Percentiles rank a stretch among this genome's conserved stretches.
Conservation (phyloP, 2,329 filamentous ascomycete genomes). For the Pleoardoris graminearum region DNA sequence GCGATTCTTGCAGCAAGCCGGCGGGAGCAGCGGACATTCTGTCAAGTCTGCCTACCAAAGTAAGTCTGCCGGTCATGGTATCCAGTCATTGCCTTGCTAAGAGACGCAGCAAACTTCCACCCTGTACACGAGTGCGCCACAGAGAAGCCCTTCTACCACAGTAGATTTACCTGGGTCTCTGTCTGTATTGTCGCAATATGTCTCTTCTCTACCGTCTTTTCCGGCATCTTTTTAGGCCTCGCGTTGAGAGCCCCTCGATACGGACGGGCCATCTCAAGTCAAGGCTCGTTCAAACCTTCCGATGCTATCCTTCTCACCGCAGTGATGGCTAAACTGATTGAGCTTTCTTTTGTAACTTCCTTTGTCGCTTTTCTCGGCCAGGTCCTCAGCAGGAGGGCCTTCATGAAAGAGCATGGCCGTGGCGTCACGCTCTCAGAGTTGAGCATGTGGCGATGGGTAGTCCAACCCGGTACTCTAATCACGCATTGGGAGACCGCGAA, state of each 20-base stretch:
- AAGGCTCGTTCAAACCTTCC: slow-evolving; percentile 59
- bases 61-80: slow-evolving; percentile 8
- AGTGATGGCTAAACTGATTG: slow-evolving; percentile 74
- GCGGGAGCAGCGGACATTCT: slow-evolving; percentile 31
- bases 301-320: slow-evolving; percentile 71
- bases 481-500: slow-evolving; percentile 68
- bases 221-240: slow-evolving; percentile 67
- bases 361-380: slow-evolving; percentile 77
- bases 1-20: slow-evolving; percentile 31
- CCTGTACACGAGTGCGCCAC: slow-evolving; percentile 45
- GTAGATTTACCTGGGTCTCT: slow-evolving; percentile 54
- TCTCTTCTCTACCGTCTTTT: slow-evolving; percentile 66
- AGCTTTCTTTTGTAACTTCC: slow-evolving; percentile 76
- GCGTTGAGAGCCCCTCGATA: slow-evolving; percentile 66
- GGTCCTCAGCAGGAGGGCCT: slow-evolving; percentile 69
- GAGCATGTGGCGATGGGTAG: slow-evolving; percentile 73
- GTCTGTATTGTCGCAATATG: slow-evolving; percentile 51
- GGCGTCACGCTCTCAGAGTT: slow-evolving; percentile 77
- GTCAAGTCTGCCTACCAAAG: slow-evolving; percentile 43
- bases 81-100: neutral
- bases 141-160: slow-evolving; percentile 44
- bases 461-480: slow-evolving; percentile 68
- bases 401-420: slow-evolving; percentile 58
- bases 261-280: slow-evolving; percentile 59
- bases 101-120: slow-evolving; percentile 30